These are phyloP conservation scores for Prunus dulcis DNA, from an alignment of 306 rosid species.

Conservation along the genomic window DNA sequence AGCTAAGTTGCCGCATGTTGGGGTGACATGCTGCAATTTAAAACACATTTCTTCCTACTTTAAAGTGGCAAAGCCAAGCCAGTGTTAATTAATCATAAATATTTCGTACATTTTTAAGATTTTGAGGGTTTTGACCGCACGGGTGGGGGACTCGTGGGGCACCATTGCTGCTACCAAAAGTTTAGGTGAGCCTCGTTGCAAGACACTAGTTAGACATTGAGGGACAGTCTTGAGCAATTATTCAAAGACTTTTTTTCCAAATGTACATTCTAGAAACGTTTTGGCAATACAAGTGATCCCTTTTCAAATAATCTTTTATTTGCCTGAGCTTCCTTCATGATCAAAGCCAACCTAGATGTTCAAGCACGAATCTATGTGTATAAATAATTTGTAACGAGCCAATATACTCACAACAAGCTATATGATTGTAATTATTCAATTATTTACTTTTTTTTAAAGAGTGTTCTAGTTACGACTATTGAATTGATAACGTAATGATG, in stretches of 20 bases:
- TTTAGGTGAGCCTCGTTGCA: conserved; percentile 19
- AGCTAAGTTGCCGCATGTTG: conserved; percentile 63
- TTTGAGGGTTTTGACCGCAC: conserved; percentile 67
- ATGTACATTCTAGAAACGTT: neutral
- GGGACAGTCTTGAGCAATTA: conserved; percentile 27
- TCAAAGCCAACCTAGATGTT: no score
- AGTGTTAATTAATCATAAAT: neutral
- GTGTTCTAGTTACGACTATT: no score
- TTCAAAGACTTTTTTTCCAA: neutral
- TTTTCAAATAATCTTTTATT: conserved; percentile 13
- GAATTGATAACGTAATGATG: no score
- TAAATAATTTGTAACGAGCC: no score
- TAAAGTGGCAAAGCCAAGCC: conserved; percentile 33
- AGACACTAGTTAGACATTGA: conserved; percentile 25
- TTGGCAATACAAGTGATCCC: neutral
- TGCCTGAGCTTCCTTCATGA: no score
- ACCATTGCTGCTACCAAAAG: conserved; percentile 33
- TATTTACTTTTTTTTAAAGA: no score
- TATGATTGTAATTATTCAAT: no score
- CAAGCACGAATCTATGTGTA: no score
- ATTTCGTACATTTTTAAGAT: neutral
- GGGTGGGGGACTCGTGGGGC: conserved; percentile 45
- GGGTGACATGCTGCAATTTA: conserved; percentile 58
- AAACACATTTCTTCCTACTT: conserved; percentile 42
- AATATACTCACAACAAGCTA: no score